These are phyloP conservation scores for Populus davidiana DNA, from an alignment of 345 rosid genomes.

Conservation along the genomic window DNA sequence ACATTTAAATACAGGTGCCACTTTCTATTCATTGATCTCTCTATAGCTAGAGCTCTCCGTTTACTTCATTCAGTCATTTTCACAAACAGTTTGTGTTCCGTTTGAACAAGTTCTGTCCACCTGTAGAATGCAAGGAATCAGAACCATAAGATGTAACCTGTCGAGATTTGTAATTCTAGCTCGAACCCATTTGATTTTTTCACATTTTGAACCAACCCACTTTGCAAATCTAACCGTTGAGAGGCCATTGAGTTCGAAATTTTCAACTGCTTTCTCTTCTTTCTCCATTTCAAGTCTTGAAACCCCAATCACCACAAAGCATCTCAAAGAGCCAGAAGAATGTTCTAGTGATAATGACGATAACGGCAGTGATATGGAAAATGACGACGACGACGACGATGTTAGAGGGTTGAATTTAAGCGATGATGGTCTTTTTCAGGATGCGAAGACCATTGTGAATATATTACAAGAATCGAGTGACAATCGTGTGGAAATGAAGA, in stretches of 20 bases:
- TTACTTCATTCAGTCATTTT: conserved; percentile 29
- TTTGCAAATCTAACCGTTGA: conserved; percentile 6
- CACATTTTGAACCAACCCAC: conserved; percentile 2
- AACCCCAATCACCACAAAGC: not conserved
- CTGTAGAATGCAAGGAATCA: conserved; percentile 29
- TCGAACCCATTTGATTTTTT: conserved; percentile 8
- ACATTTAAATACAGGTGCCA: not conserved
- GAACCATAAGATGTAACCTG: conserved; percentile 21
- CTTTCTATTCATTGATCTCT: not conserved
- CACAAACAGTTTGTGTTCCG: conserved; percentile 32
- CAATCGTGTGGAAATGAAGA: conserved; percentile 39
- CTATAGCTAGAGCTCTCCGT: not conserved
- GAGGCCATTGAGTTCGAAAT: conserved; percentile 8
- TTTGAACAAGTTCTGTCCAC: not conserved
- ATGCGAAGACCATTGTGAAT: conserved; percentile 42
- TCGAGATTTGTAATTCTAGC: conserved; percentile 4
- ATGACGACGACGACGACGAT: conserved; percentile 23
- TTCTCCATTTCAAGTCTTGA: conserved; percentile 26
- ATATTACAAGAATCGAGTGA: conserved; percentile 38
- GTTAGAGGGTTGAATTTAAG: conserved; percentile 11
- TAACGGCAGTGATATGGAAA: conserved; percentile 24
- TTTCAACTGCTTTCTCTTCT: conserved; percentile 20
- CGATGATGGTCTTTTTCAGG: conserved; percentile 31
- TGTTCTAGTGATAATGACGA: conserved; percentile 1
- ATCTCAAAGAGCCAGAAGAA: not conserved